A percentile compares a stretch with the other conserved stretches of the same genome.
Evolutionary conservation across 495 filamentous ascomycete species (phyloP).

Genomic region (Aspergillus nanangensis): DNA sequence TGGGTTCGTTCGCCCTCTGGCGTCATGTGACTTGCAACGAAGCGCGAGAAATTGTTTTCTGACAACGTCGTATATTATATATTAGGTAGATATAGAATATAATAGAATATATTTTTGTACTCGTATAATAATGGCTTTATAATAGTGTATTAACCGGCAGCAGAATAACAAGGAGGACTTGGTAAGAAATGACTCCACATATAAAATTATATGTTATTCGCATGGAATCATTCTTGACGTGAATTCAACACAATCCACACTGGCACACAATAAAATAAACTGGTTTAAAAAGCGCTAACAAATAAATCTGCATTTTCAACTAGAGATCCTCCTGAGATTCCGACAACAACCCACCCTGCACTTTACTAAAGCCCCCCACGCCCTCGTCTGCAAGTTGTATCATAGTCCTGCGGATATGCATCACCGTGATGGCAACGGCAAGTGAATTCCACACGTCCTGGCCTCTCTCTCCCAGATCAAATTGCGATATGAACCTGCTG

Average conservation of each 20-base stretch:
- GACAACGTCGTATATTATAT: not conserved
- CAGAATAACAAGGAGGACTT: too few relatives aligned
- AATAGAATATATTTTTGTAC: too few relatives aligned
- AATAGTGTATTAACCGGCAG: too few relatives aligned
- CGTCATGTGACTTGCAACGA: constrained; percentile 12
- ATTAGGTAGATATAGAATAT: not conserved
- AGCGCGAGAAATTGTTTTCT: not conserved
- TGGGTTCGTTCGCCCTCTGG: too few relatives aligned
- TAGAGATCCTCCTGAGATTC: constrained; percentile 9
- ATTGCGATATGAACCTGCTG: constrained; percentile 29
- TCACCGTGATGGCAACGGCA: constrained; percentile 36
- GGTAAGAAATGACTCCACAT: too few relatives aligned
- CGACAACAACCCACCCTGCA: not conserved
- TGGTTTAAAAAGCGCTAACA: too few relatives aligned
- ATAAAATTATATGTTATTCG: too few relatives aligned
- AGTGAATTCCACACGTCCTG: constrained; percentile 49
- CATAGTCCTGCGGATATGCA: constrained; percentile 34
- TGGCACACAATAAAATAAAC: too few relatives aligned
- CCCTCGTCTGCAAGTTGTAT: constrained; percentile 19
- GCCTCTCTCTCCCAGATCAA: constrained; percentile 32
- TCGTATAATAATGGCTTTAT: too few relatives aligned
- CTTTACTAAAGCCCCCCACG: constrained; percentile 6
- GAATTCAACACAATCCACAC: too few relatives aligned
- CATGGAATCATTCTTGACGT: too few relatives aligned
- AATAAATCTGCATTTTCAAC: not conserved